Percentiles rank a stretch among this genome's conserved stretches.
phyloP scores from a whole-genome alignment of 257 asterid genomes.

The Ehretia macrophylla region DNA sequence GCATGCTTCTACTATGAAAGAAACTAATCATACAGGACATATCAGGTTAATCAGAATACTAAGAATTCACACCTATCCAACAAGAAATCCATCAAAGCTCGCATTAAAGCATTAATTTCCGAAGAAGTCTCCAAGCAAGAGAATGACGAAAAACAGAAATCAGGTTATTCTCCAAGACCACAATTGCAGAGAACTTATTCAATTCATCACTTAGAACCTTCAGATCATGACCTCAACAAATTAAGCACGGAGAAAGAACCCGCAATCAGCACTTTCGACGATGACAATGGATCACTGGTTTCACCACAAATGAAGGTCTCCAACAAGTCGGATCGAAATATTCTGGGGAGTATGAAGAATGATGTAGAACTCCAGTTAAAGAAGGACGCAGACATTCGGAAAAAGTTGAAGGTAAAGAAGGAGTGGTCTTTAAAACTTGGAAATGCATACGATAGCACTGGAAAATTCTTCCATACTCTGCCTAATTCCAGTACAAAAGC shows the following conservation, averaged over 20 bases:
- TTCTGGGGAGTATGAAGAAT: slow-evolving; percentile 10
- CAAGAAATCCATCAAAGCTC: slow-evolving; percentile 54
- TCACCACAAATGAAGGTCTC: slow-evolving; percentile 4
- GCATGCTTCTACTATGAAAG: background rate
- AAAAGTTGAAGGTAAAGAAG: slow-evolving; percentile 44
- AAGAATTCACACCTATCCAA: no score
- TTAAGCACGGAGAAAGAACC: slow-evolving; percentile 25
- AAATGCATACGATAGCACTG: slow-evolving; percentile 24
- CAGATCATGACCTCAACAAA: slow-evolving; percentile 26
- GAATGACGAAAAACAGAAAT: slow-evolving; percentile 10
- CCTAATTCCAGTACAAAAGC: slow-evolving; percentile 25
- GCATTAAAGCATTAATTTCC: slow-evolving; percentile 47
- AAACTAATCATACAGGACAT: slow-evolving; percentile 3
- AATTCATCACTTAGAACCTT: slow-evolving; percentile 54
- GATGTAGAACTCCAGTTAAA: slow-evolving; percentile 6
- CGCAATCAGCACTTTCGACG: slow-evolving; percentile 35
- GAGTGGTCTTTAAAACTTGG: slow-evolving; percentile 38
- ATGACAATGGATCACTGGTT: slow-evolving; percentile 14
- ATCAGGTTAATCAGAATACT: slow-evolving; percentile 33
- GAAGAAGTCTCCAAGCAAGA: slow-evolving; percentile 34
- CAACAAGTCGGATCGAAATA: slow-evolving; percentile 4
- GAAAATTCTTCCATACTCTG: slow-evolving; percentile 24
- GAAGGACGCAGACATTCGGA: slow-evolving; percentile 31
- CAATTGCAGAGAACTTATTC: slow-evolving; percentile 51
- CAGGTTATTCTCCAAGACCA: slow-evolving; percentile 22